These are phyloP conservation scores for Colletotrichum scovillei DNA, from an alignment of 2,329 filamentous ascomycete species.

Conservation along the genomic window DNA sequence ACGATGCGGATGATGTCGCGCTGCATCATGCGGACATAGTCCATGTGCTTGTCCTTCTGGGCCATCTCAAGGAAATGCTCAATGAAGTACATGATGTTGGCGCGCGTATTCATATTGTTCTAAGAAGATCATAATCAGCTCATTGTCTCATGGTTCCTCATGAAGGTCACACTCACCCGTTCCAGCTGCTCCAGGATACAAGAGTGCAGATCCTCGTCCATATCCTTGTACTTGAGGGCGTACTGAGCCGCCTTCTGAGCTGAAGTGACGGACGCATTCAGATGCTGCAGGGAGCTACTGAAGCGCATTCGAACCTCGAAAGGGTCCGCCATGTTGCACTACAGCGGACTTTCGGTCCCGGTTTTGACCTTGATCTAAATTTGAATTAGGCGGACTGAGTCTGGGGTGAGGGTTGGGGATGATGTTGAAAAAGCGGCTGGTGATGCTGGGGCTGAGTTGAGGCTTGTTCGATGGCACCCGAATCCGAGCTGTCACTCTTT, in stretches of 20 bases:
- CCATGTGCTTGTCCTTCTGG: slow-evolving; percentile 77
- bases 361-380: neutral
- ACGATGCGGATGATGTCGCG: slow-evolving; percentile 92
- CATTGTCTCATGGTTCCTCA: neutral
- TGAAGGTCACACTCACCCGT: slow-evolving; percentile 61
- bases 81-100: slow-evolving; percentile 99
- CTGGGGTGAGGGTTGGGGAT: neutral
- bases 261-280: slow-evolving; percentile 90
- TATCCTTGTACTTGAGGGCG: slow-evolving; percentile 91
- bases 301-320: slow-evolving; percentile 99
- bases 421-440: neutral
- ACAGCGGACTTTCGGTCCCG: neutral
- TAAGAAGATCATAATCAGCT: slow-evolving; percentile 46
- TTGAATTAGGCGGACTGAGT: neutral
- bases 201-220: slow-evolving; percentile 96
- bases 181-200: slow-evolving; percentile 98
- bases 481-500: slow-evolving; percentile 7
- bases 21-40: slow-evolving; percentile 95
- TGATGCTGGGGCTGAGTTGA: neutral
- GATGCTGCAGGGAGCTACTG: slow-evolving; percentile 86
- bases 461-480: neutral
- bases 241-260: slow-evolving; percentile 94
- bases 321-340: slow-evolving; percentile 73
- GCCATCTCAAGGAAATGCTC: slow-evolving; percentile 93
- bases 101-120: slow-evolving; percentile 96